phyloP scores from a whole-genome alignment of 2,329 filamentous ascomycete species.

The Diaporthe eres region DNA sequence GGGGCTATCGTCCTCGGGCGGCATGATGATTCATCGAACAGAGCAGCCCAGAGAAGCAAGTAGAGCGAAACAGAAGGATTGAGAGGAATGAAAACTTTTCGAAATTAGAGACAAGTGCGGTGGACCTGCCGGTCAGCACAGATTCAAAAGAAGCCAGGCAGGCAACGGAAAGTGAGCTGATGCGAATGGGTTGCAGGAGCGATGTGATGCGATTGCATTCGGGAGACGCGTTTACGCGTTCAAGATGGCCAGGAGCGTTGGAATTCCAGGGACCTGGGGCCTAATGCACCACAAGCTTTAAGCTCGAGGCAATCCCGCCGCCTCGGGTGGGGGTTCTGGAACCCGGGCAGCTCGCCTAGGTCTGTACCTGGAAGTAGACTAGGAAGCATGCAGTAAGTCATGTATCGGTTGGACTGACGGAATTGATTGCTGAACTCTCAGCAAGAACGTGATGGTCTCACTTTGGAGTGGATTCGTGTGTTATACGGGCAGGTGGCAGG shows the following conservation, averaged over 20 bases:
- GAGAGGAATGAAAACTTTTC: background rate
- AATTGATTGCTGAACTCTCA: background rate
- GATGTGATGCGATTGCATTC: constrained; percentile 4
- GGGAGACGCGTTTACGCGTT: constrained; percentile 30
- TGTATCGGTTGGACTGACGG: background rate
- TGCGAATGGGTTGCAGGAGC: constrained; percentile 22
- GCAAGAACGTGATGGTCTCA: constrained; percentile 4
- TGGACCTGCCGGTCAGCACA: background rate
- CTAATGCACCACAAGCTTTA: constrained; percentile 27
- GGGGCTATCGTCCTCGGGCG: constrained; percentile 61
- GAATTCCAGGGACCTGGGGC: constrained; percentile 22
- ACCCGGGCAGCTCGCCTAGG: background rate
- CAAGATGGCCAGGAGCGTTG: background rate
- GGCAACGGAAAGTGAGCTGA: background rate
- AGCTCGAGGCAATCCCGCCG: constrained; percentile 16
- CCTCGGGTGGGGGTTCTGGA: constrained; percentile 10
- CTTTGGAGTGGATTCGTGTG: background rate
- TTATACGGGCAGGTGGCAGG: background rate
- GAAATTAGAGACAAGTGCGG: background rate
- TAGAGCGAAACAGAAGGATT: background rate
- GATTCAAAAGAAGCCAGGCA: background rate
- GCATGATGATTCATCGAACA: constrained; percentile 33
- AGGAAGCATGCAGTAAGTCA: too few species aligned
- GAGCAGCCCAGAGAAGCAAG: background rate
- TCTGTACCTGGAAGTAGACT: background rate